These are phyloP conservation scores for Meyerozyma elateridarum DNA, from an alignment of 1,139 yeast species.

Conservation along the genomic window DNA sequence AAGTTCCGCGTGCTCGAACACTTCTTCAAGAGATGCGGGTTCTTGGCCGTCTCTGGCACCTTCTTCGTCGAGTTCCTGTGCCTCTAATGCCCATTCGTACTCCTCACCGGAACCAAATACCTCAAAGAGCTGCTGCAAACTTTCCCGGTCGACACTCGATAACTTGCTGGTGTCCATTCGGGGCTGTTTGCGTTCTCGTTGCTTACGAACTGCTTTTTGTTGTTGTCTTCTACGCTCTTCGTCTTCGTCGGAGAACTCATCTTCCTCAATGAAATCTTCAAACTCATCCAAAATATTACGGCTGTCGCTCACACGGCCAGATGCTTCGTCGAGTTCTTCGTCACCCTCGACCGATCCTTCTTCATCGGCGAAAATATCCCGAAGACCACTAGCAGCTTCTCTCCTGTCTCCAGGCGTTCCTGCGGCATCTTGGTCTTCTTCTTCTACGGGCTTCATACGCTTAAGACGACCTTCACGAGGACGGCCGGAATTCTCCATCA, in stretches of 20 bases:
- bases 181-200: slow-evolving; percentile 35
- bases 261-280: slow-evolving; percentile 96
- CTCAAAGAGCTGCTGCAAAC: slow-evolving; percentile 87
- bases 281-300: slow-evolving; percentile 66
- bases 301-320: slow-evolving; percentile 29
- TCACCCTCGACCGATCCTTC: slow-evolving; percentile 49
- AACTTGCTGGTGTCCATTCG: slow-evolving; percentile 53
- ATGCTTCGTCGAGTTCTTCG: slow-evolving; percentile 26
- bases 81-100: slow-evolving; percentile 96
- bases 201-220: slow-evolving; percentile 33
- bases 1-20: slow-evolving; percentile 91
- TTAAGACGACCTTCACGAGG: slow-evolving; percentile 54
- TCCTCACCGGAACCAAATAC: slow-evolving; percentile 97
- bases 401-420: slow-evolving; percentile 22
- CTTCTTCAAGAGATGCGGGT: slow-evolving; percentile 72
- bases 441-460: slow-evolving; percentile 68
- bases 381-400: slow-evolving; percentile 39
- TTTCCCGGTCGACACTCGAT: slow-evolving; percentile 84
- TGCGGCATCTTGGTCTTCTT: slow-evolving; percentile 28
- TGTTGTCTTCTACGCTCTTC: slow-evolving; percentile 39
- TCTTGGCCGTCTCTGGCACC: slow-evolving; percentile 50
- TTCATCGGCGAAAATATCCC: slow-evolving; percentile 83
- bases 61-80: slow-evolving; percentile 68
- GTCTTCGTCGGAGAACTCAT: slow-evolving; percentile 90
- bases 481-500: slow-evolving; percentile 83